These are phyloP conservation scores for Trifolium dubium DNA, from an alignment of 306 rosid species.

Conservation along the genomic window DNA sequence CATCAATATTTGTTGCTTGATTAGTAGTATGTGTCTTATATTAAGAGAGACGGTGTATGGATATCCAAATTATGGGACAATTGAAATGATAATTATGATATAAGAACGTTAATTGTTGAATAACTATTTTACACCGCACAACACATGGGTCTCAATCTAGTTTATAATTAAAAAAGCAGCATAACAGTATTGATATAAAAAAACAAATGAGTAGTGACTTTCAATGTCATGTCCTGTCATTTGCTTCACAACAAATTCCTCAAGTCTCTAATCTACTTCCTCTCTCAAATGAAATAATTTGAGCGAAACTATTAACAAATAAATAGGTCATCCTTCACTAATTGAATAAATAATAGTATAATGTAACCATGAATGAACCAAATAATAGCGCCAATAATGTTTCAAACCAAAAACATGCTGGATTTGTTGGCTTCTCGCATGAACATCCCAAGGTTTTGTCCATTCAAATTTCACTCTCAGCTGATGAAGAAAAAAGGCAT, in stretches of 20 bases:
- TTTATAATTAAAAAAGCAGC: no score
- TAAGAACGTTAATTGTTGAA: no score
- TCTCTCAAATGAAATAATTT: background rate
- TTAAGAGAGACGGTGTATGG: no score
- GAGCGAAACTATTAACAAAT: background rate
- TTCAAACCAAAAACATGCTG: conserved; percentile 17
- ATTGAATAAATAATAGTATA: background rate
- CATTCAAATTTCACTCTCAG: background rate
- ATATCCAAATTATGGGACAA: no score
- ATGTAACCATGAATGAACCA: conserved; percentile 14
- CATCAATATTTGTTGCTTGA: no score
- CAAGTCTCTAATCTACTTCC: background rate
- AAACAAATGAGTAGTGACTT: no score
- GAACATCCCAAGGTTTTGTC: background rate
- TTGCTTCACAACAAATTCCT: background rate
- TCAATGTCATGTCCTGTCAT: no score
- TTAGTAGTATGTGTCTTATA: no score
- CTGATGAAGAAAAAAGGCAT: background rate
- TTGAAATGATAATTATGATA: no score
- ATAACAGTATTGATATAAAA: no score
- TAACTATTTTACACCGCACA: no score
- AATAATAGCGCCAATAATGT: background rate
- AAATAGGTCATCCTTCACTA: background rate
- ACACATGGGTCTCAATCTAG: no score
- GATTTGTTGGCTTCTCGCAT: background rate